Evolutionary conservation across 352 stramenopile species (phyloP).

Genomic region (Aphanomyces astaci): DNA sequence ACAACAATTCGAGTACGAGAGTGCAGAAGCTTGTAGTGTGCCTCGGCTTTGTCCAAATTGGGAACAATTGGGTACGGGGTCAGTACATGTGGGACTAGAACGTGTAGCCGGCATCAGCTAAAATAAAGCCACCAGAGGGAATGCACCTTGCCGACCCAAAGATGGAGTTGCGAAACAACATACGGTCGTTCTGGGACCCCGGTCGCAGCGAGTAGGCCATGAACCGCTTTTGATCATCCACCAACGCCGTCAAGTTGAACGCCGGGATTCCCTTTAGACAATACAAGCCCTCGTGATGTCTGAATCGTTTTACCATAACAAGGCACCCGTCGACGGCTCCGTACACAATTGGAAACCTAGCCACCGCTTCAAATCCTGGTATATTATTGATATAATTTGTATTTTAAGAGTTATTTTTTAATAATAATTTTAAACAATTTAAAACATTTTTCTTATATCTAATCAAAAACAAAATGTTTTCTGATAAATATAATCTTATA

Average conservation of each 20-base stretch:
- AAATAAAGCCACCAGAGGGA: neutral
- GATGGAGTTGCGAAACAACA: conserved; percentile 6
- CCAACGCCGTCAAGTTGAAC: conserved; percentile 16
- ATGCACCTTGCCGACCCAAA: neutral
- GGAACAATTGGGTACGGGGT: neutral
- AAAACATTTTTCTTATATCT: too few relatives aligned
- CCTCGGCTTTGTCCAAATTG: neutral
- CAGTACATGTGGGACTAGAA: neutral
- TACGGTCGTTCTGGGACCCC: conserved; percentile 2
- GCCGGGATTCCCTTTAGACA: conserved; percentile 19
- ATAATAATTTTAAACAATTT: too few relatives aligned
- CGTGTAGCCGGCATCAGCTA: conserved; percentile 6
- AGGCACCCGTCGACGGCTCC: conserved; percentile 17
- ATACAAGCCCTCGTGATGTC: conserved; percentile 20
- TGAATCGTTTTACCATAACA: conserved; percentile 6
- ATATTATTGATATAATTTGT: too few relatives aligned
- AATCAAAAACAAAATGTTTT: too few relatives aligned
- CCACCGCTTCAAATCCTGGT: neutral
- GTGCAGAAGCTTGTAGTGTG: neutral
- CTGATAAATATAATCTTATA: too few relatives aligned
- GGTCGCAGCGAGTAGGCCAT: conserved; percentile 3
- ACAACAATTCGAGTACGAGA: conserved; percentile 11
- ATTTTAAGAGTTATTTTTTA: too few relatives aligned
- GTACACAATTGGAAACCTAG: conserved; percentile 9
- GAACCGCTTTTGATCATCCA: conserved; percentile 19